These are phyloP conservation scores for Tephrocybe sp. DNA, from an alignment of 768 basidiomycete genomes.

Conservation along the genomic window DNA sequence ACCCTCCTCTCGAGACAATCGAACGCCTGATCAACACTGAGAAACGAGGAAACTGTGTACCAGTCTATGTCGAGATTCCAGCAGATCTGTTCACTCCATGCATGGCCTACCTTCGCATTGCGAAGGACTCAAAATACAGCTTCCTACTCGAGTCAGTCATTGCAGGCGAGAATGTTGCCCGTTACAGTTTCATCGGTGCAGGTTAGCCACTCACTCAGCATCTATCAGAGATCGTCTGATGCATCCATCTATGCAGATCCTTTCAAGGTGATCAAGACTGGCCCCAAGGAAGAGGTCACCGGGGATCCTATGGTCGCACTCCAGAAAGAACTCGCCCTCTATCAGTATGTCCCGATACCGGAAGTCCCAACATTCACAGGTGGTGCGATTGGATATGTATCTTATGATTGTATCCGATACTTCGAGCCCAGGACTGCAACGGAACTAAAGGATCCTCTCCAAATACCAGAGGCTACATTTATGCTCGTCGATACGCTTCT, in stretches of 20 bases:
- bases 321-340: slow-evolving; percentile 81
- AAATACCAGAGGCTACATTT: slow-evolving; percentile 94
- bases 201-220: slow-evolving; percentile 48
- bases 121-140: slow-evolving; percentile 91
- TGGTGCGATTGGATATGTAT: slow-evolving; percentile 96
- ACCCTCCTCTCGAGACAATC: slow-evolving; percentile 72
- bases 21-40: slow-evolving; percentile 78
- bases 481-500: slow-evolving; percentile 96
- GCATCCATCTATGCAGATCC: slow-evolving; percentile 60
- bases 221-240: neutral
- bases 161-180: slow-evolving; percentile 85
- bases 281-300: slow-evolving; percentile 74
- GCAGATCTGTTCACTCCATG: slow-evolving; percentile 97
- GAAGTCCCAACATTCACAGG: slow-evolving; percentile 95
- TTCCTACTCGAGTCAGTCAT: slow-evolving; percentile 94
- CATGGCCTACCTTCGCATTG: slow-evolving; percentile 91
- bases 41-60: slow-evolving; percentile 89
- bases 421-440: slow-evolving; percentile 93
- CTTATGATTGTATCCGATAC: slow-evolving; percentile 94
- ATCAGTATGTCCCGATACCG: slow-evolving; percentile 89
- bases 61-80: slow-evolving; percentile 89
- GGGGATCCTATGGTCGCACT: slow-evolving; percentile 88
- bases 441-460: slow-evolving; percentile 70
- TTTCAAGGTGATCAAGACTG: slow-evolving; percentile 87
- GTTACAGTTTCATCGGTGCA: slow-evolving; percentile 96